Percentiles rank a stretch among this genome's conserved stretches.
These are phyloP conservation scores for Monilinia fructigena DNA, from an alignment of 2,329 filamentous ascomycete species.

Conservation along the genomic window DNA sequence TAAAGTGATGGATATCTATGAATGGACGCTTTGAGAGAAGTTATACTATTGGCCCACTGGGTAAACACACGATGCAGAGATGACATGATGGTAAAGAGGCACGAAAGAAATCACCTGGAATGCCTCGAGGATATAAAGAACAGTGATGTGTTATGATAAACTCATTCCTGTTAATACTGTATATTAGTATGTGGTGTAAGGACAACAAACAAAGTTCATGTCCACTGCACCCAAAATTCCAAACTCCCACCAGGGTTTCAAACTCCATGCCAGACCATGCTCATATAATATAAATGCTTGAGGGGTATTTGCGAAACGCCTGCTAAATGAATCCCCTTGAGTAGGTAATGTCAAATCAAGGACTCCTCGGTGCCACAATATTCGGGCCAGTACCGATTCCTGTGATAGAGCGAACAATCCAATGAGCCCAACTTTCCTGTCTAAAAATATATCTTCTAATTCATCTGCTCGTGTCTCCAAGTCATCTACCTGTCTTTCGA, in stretches of 20 bases:
- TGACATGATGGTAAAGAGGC: conserved; percentile 8
- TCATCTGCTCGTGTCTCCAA: conserved; percentile 64
- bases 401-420: conserved; percentile 39
- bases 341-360: conserved; percentile 7
- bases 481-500: conserved; percentile 74
- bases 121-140: conserved; percentile 4
- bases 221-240: conserved; percentile 26
- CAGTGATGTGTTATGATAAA: neutral
- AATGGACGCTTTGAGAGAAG: neutral
- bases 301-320: conserved; percentile 26
- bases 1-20: conserved; percentile 25
- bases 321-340: conserved; percentile 14
- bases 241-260: neutral
- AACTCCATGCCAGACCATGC: conserved; percentile 27
- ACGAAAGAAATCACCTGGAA: conserved; percentile 8
- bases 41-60: neutral
- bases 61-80: conserved; percentile 1
- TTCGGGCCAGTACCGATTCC: conserved; percentile 39
- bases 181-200: conserved; percentile 29
- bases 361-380: conserved; percentile 29
- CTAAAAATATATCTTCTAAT: conserved; percentile 48
- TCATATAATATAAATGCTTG: conserved; percentile 21
- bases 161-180: conserved; percentile 26
- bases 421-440: conserved; percentile 40
- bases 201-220: conserved; percentile 27